Evolutionary conservation across 2,329 filamentous ascomycete genomes (phyloP), one percentile per base, ranked within the genome.

Genomic region (Dothistroma septosporum): DNA sequence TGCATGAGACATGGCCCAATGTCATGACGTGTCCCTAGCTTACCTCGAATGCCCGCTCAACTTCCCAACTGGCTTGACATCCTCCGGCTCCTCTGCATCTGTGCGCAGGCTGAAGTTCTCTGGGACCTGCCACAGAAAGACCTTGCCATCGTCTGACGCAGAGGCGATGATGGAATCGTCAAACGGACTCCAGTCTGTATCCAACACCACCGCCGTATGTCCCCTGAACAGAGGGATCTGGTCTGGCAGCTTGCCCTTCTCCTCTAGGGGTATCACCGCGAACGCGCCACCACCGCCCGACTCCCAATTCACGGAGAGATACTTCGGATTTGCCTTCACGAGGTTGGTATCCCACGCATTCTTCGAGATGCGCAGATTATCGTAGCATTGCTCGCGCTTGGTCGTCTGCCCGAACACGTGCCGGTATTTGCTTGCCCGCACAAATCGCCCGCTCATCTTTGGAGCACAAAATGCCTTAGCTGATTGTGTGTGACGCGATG

Each of bases 331-430:
- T 76, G 87, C 94, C 88, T 97, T 97, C 80, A 97, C 85, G 74
- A 99, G 82, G 80, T 99, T 99, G 73, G 92, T 97, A 78, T 99
- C 94, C 94, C 94, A 99, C 59, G 94, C 94, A 87, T 99, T 99
- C 78, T 89, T 91, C 74, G 92, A 97, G 78, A 99, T 91, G 76
- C 91, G 91, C 69, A 99, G 82, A 78, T 97, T 97, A 78, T 99
- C 94, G 80, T 97, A 99, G 83, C 92, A 97, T 84, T 91, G 90
- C 77, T 99, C 94, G 85, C 96, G 97, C 79, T 91, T 88, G 68
- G 92, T 95, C 65, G 91, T 81, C 80, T 95, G 94, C 76, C 94
- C 94, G 82, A 97, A 99, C 80, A 99, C 90, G 84, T 99, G 94
- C 83, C 87, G 85, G 77, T 89, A 90, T 76, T 90, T 90, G 73